phyloP scores from a whole-genome alignment of 1,284 basidiomycete genomes.

The Puccinia novopanici region DNA sequence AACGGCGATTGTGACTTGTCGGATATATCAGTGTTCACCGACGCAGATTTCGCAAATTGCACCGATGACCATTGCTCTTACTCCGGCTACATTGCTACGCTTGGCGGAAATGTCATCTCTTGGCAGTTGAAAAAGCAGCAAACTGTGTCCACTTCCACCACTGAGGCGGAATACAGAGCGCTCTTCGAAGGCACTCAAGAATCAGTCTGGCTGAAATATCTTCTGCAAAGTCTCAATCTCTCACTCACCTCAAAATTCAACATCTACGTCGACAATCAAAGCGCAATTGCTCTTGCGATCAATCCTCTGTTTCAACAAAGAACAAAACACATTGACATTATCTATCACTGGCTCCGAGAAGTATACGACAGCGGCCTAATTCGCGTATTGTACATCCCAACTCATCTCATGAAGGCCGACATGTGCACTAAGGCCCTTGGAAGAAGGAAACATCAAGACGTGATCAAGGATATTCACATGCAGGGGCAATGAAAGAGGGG shows the following conservation, averaged over 20 bases:
- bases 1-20: neutral
- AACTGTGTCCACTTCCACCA: conserved; percentile 2
- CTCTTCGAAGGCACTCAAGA: neutral
- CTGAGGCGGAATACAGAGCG: conserved; percentile 1
- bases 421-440: no score
- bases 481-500: no score
- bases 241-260: neutral
- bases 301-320: conserved; percentile 10
- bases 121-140: conserved; percentile 21
- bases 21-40: neutral
- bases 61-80: neutral
- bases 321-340: conserved; percentile 1
- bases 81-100: conserved; percentile 10
- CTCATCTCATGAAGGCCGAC: no score
- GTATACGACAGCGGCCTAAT: no score
- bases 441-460: no score
- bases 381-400: no score
- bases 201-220: neutral
- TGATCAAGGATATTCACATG: no score
- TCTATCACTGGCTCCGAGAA: no score
- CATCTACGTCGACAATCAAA: conserved; percentile 11
- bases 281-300: neutral
- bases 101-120: conserved; percentile 1
- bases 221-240: neutral
- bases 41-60: conserved; percentile 7